These are phyloP conservation scores for Tulasnella sp. DNA, from an alignment of 768 basidiomycete species.

Conservation along the genomic window DNA sequence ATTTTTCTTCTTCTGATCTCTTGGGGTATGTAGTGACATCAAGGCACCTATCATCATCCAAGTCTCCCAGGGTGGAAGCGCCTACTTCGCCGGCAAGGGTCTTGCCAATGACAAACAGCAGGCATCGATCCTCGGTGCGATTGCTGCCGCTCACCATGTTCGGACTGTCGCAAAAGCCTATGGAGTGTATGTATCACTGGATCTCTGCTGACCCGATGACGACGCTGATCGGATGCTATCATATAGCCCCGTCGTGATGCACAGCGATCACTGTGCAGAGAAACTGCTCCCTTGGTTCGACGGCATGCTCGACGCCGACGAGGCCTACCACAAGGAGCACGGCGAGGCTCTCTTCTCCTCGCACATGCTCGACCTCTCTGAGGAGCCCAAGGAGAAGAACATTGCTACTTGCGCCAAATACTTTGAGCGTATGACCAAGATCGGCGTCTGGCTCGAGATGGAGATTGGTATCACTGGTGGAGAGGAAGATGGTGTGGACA, in stretches of 20 bases:
- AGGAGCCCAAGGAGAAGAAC: constrained; percentile 67
- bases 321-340: constrained; percentile 82
- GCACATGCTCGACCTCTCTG: constrained; percentile 42
- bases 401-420: constrained; percentile 89
- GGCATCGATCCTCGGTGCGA: constrained; percentile 86
- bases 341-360: constrained; percentile 32
- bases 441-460: constrained; percentile 98
- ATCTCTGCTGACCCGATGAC: no score
- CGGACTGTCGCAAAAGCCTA: constrained; percentile 79
- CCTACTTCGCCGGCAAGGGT: constrained; percentile 95
- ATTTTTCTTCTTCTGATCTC: no score
- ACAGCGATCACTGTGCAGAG: constrained; percentile 97
- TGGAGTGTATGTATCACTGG: constrained; percentile 60
- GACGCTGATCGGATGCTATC: constrained; percentile 1
- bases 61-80: constrained; percentile 92
- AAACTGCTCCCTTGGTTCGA: constrained; percentile 99
- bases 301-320: constrained; percentile 95
- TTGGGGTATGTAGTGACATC: no score
- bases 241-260: constrained; percentile 81
- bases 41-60: constrained; percentile 97
- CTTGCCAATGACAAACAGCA: constrained; percentile 90
- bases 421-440: constrained; percentile 86
- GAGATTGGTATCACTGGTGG: constrained; percentile 99
- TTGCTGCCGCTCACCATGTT: constrained; percentile 86
- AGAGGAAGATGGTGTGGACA: constrained; percentile 99